phyloP scores from a whole-genome alignment of 305 asterid species.

The Fraxinus baroniana region DNA sequence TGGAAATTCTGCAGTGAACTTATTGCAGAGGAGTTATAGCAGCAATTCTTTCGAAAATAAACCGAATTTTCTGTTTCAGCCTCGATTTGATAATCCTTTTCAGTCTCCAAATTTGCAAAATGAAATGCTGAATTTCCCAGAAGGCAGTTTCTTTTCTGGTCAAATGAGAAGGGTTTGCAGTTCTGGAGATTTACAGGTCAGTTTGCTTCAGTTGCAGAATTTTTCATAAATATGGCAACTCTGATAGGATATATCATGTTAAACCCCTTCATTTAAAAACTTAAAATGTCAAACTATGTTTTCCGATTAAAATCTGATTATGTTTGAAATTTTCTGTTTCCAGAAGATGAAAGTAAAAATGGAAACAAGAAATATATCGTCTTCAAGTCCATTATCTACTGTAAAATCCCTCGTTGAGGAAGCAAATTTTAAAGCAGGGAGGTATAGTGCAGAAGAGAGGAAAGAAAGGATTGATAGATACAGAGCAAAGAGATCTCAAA shows the following conservation, averaged over 20 bases:
- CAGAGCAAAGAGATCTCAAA: slow-evolving; percentile 74
- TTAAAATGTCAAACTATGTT: neutral
- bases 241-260: neutral
- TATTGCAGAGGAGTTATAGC: slow-evolving; percentile 78
- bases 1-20: slow-evolving; percentile 35
- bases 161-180: slow-evolving; percentile 80
- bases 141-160: slow-evolving; percentile 36
- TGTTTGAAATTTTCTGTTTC: neutral
- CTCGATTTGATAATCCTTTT: slow-evolving; percentile 42
- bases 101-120: slow-evolving; percentile 44
- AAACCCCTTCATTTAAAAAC: neutral
- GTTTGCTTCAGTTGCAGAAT: neutral
- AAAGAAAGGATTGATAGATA: slow-evolving; percentile 74
- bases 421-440: slow-evolving; percentile 61
- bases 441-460: slow-evolving; percentile 72
- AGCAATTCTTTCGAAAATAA: slow-evolving; percentile 53
- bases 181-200: slow-evolving; percentile 77
- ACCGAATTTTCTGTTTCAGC: slow-evolving; percentile 36
- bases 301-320: neutral
- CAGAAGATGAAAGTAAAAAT: slow-evolving; percentile 46
- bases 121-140: slow-evolving; percentile 39
- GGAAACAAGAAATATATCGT: slow-evolving; percentile 36
- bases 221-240: neutral
- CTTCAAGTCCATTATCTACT: slow-evolving; percentile 56
- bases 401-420: slow-evolving; percentile 62